A percentile compares a stretch with the other conserved stretches of the same genome.
Evolutionary conservation across 768 basidiomycete species (phyloP).

Genomic region (Suillus discolor): DNA sequence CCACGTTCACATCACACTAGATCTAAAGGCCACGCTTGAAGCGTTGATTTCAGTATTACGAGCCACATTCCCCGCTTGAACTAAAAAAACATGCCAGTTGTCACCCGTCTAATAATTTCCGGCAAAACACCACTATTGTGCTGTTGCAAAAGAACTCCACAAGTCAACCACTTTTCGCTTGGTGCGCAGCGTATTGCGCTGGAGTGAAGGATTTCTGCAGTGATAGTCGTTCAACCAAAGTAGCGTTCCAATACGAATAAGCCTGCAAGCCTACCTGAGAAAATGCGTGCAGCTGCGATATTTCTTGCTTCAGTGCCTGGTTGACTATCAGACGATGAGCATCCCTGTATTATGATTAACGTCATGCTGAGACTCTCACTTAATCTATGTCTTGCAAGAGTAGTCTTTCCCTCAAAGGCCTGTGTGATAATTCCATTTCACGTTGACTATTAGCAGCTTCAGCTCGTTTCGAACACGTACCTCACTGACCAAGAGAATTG

Average conservation of each 20-base stretch:
- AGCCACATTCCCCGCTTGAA: background rate
- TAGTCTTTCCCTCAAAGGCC: conserved; percentile 80
- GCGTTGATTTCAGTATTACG: conserved; percentile 3
- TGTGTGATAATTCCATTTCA: conserved; percentile 25
- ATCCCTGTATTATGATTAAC: conserved; percentile 12
- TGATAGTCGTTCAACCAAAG: background rate
- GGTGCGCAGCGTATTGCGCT: conserved; percentile 58
- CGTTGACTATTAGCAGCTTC: conserved; percentile 6
- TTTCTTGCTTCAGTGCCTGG: conserved; percentile 70
- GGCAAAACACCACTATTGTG: background rate
- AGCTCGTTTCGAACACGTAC: conserved; percentile 37
- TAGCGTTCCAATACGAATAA: background rate
- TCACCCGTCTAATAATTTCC: conserved; percentile 2
- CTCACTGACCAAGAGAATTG: conserved; percentile 76
- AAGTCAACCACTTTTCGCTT: conserved; percentile 35
- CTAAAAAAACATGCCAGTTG: background rate
- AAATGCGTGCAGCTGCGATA: conserved; percentile 84
- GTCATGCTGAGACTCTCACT: conserved; percentile 43
- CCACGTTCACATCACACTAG: background rate
- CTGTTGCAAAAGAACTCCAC: background rate
- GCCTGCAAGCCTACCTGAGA: conserved; percentile 63
- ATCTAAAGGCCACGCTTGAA: conserved; percentile 2
- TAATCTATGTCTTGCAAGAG: conserved; percentile 73
- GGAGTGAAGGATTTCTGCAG: conserved; percentile 74
- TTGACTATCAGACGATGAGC: conserved; percentile 54